phyloP scores from a whole-genome alignment of 371 early-diverging fungal species.

The Mortierella sp. region DNA sequence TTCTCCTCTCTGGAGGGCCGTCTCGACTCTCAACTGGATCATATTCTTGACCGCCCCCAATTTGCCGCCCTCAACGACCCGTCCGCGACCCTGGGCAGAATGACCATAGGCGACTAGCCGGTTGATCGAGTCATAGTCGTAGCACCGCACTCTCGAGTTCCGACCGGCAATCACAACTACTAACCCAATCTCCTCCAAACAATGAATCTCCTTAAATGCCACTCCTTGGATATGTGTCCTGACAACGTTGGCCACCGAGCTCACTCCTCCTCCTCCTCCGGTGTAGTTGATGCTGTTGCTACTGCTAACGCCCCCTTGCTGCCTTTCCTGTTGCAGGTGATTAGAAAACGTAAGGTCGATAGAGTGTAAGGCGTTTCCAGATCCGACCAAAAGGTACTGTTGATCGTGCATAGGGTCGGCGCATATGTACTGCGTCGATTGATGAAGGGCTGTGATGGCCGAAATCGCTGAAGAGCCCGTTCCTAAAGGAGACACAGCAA shows the following conservation, averaged over 20 bases:
- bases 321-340: conserved; percentile 21
- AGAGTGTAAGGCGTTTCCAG: conserved; percentile 48
- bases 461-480: conserved; percentile 4
- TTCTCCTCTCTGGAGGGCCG: conserved; percentile 22
- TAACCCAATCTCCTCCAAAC: conserved; percentile 50
- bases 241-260: conserved; percentile 2
- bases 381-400: conserved; percentile 53
- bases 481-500: neutral
- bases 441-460: conserved; percentile 1
- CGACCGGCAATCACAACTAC: conserved; percentile 52
- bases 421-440: conserved; percentile 28
- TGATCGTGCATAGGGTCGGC: conserved; percentile 57
- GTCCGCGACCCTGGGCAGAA: conserved; percentile 43
- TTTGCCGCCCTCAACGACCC: conserved; percentile 43
- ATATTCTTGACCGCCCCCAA: conserved; percentile 47
- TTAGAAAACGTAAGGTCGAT: conserved; percentile 47
- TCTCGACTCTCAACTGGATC: conserved; percentile 55
- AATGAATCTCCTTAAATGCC: conserved; percentile 53
- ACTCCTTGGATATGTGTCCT: conserved; percentile 50
- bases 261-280: neutral
- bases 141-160: conserved; percentile 48
- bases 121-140: conserved; percentile 52
- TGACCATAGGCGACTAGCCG: conserved; percentile 45
- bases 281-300: neutral
- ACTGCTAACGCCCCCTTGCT: neutral